phyloP scores from a whole-genome alignment of 306 rosid genomes.

The Gastrolobium villosum region DNA sequence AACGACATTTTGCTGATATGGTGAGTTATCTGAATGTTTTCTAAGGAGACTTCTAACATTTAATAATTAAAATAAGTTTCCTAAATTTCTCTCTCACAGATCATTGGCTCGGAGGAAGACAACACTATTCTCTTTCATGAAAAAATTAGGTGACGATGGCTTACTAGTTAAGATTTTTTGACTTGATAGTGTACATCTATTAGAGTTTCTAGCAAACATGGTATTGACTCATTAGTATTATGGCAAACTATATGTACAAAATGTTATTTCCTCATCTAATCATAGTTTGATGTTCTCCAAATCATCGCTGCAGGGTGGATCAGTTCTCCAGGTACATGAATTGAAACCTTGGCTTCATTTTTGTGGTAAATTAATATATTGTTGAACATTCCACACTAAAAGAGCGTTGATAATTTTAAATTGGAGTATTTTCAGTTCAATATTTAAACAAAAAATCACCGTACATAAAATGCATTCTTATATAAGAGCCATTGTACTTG shows the following conservation, averaged over 20 bases:
- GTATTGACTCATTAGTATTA: conserved; percentile 40
- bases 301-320: conserved; percentile 79
- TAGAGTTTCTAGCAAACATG: conserved; percentile 41
- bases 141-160: conserved; percentile 85
- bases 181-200: conserved; percentile 34
- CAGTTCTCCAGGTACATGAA: conserved; percentile 83
- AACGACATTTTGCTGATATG: conserved; percentile 93
- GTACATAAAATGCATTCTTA: conserved; percentile 14
- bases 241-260: conserved; percentile 37
- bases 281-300: conserved; percentile 44
- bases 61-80: conserved; percentile 33
- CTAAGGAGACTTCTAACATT: conserved; percentile 3
- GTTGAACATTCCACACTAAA: conserved; percentile 20
- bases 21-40: conserved; percentile 55
- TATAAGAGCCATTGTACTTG: neutral
- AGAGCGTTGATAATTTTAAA: conserved; percentile 20
- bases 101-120: conserved; percentile 84
- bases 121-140: conserved; percentile 85
- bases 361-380: conserved; percentile 30
- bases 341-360: conserved; percentile 36
- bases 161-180: conserved; percentile 18
- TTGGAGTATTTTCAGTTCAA: neutral
- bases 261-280: conserved; percentile 45
- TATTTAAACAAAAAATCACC: conserved; percentile 26
- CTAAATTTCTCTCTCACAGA: conserved; percentile 59